Base-by-base conservation (phyloP, 257 asterid species). In the Voacanga thouarsii region DNA sequence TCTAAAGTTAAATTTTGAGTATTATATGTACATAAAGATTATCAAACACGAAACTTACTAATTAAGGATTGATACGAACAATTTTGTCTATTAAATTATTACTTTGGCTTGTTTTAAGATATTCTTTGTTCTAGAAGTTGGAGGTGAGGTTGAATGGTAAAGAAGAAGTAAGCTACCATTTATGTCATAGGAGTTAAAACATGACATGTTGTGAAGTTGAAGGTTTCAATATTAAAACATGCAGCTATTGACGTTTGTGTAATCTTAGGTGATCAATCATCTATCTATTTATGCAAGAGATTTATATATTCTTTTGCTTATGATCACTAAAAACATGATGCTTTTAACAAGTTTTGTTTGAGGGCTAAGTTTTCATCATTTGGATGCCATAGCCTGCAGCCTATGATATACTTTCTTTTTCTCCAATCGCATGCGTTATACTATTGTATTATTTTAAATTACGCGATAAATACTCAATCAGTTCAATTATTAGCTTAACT, bases 331-430 rank as follows among this genome's bases (percentile, higher is more conserved):
- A 65, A 23, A 53, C 70, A 61, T 72, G 28, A 65, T 77, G 41
- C 45, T n/a, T 86, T 75, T 78, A 76, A 49, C 83, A 80, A 80
- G 83, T 81, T 78, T 79, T 78, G 77, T 84, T 85, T 82, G 72
- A 81, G 74, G 65, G 72, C 80, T 78, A 85, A 73, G 86, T 57
- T 71, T 82, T 76, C 78, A 83, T 80, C 86, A 86, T 83, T 83
- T 73, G 80, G 66, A 55, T 41, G 51, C 63, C 39, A 30, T 33
- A 55, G 12, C 78, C 53, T n/a, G n/a, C n/a, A 78, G 28, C 37
- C 37, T 18, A 74, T 74, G 9, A n/a, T 33, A 14, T 49, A 14
- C 80, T 43, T 53, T 45, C 18, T 24, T 70, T 64, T 73, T 83
- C 56, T 66, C 30, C 45, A 47, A 8, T 41, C 6, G 18, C 43